These are phyloP conservation scores for Mycena vulgaris DNA, from an alignment of 768 basidiomycete genomes.

Conservation along the genomic window DNA sequence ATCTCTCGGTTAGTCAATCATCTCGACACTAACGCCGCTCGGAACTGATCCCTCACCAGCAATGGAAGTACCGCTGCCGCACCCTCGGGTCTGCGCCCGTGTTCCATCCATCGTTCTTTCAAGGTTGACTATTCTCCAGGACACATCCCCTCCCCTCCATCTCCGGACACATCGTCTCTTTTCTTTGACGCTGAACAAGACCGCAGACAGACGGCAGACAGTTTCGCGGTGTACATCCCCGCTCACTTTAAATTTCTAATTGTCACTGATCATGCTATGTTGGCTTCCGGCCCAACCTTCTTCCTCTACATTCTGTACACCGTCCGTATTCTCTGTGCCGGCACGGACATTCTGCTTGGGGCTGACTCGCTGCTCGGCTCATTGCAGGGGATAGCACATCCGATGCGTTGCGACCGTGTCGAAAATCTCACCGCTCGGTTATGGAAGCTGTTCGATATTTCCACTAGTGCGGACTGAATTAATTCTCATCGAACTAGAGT, in stretches of 20 bases:
- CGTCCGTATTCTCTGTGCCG: constrained; percentile 2
- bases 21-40: background rate
- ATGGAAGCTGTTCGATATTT: background rate
- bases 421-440: too few species aligned
- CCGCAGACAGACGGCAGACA: too few species aligned
- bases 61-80: too few species aligned
- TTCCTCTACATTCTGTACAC: background rate
- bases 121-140: too few species aligned
- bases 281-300: background rate
- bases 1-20: constrained; percentile 8
- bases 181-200: too few species aligned
- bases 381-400: background rate
- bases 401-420: background rate
- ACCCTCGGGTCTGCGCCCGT: too few species aligned
- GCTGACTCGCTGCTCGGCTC: constrained; percentile 4
- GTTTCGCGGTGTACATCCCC: too few species aligned
- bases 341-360: background rate
- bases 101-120: too few species aligned
- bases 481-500: too few species aligned
- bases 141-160: too few species aligned
- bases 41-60: background rate
- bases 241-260: background rate
- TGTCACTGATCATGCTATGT: background rate
- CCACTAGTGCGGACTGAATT: too few species aligned
- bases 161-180: too few species aligned